These are phyloP conservation scores for Botryotinia globosa DNA, from an alignment of 2,329 filamentous ascomycete species.

Conservation along the genomic window DNA sequence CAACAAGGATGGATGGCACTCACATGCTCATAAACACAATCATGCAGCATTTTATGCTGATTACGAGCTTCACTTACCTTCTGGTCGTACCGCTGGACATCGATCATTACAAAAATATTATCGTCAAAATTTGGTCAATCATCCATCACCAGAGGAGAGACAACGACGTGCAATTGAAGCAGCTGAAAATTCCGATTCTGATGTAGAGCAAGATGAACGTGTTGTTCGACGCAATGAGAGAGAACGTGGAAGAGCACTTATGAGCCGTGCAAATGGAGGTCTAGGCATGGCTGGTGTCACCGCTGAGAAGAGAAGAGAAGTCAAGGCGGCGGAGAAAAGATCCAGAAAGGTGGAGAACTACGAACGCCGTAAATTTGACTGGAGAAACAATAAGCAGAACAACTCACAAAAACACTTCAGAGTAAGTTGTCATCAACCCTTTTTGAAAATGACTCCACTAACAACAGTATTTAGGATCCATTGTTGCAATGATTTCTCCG, in stretches of 20 bases:
- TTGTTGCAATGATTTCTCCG: slow-evolving; percentile 36
- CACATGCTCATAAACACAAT: slow-evolving; percentile 70
- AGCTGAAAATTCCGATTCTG: slow-evolving; percentile 47
- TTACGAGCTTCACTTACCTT: slow-evolving; percentile 88
- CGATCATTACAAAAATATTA: slow-evolving; percentile 84
- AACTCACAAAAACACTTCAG: slow-evolving; percentile 69
- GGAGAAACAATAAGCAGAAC: slow-evolving; percentile 66
- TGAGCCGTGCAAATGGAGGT: slow-evolving; percentile 69
- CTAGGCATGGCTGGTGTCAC: slow-evolving; percentile 74
- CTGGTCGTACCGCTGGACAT: slow-evolving; percentile 85
- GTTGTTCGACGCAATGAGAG: slow-evolving; percentile 41
- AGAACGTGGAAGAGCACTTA: slow-evolving; percentile 52
- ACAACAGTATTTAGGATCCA: slow-evolving; percentile 37
- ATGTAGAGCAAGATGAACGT: slow-evolving; percentile 43
- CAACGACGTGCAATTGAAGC: slow-evolving; percentile 63
- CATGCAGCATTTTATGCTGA: slow-evolving; percentile 86
- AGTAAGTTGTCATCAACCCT: slow-evolving; percentile 42
- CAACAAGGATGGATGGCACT: slow-evolving; percentile 75
- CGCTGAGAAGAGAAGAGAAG: slow-evolving; percentile 69
- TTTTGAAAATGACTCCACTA: slow-evolving; percentile 24
- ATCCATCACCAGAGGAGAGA: slow-evolving; percentile 77
- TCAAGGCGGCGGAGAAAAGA: slow-evolving; percentile 64
- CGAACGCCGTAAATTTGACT: slow-evolving; percentile 61
- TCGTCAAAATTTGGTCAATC: slow-evolving; percentile 84
- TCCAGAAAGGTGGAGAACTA: slow-evolving; percentile 63